phyloP scores from a whole-genome alignment of 371 early-diverging fungal species.

The Cokeromyces recurvatus region DNA sequence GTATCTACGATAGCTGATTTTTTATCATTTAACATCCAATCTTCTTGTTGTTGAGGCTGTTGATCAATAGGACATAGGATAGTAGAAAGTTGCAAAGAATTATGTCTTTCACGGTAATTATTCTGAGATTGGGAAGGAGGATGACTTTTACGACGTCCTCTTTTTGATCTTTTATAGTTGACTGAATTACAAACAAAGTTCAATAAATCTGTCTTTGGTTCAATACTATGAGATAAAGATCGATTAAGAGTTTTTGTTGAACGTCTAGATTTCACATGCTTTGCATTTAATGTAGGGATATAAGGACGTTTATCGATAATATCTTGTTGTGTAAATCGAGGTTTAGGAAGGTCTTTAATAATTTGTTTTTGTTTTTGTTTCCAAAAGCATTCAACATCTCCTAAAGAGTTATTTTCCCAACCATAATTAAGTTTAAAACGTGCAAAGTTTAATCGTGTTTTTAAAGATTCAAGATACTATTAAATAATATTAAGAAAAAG shows the following conservation, averaged over 20 bases:
- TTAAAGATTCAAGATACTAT: constrained; percentile 32
- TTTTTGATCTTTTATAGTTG: neutral
- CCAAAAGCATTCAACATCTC: constrained; percentile 37
- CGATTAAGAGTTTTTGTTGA: neutral
- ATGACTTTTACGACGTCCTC: neutral
- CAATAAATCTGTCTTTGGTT: no score
- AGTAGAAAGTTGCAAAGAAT: no score
- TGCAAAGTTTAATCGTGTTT: constrained; percentile 33
- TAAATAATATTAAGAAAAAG: no score
- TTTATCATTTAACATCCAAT: no score
- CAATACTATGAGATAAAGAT: no score
- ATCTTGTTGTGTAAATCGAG: constrained; percentile 41
- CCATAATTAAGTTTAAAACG: constrained; percentile 37
- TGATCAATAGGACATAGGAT: no score
- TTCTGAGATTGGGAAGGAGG: no score
- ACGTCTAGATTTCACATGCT: constrained; percentile 9
- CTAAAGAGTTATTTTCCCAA: constrained; percentile 31
- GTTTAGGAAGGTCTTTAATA: constrained; percentile 29
- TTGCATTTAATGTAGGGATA: constrained; percentile 14
- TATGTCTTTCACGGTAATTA: no score
- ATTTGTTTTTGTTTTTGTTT: constrained; percentile 25
- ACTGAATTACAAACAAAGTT: neutral
- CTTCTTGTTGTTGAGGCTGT: no score
- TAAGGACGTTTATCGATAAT: constrained; percentile 28
- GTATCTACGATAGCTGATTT: no score